phyloP scores from a whole-genome alignment of 306 rosid species.

The Herpetospermum pedunculosum region DNA sequence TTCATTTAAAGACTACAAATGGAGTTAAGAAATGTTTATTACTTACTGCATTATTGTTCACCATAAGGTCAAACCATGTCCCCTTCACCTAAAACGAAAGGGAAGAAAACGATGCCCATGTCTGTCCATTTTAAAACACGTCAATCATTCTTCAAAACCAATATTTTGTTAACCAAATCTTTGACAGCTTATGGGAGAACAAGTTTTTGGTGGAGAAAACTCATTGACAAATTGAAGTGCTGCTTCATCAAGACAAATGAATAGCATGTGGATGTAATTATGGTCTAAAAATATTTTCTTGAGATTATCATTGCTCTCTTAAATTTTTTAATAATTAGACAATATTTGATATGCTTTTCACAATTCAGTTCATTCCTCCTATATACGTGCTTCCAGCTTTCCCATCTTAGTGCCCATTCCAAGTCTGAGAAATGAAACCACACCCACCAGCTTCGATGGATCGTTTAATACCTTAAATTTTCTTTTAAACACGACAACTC shows the following conservation, averaged over 20 bases:
- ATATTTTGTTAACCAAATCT: background rate
- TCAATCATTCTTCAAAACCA: background rate
- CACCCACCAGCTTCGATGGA: background rate
- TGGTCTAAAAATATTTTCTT: background rate
- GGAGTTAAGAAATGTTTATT: background rate
- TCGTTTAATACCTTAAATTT: background rate
- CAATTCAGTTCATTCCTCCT: background rate
- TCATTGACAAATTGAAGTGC: background rate
- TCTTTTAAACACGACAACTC: background rate
- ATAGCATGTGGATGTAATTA: background rate
- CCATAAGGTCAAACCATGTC: background rate
- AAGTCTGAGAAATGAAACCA: background rate
- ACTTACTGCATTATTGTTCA: conserved; percentile 5
- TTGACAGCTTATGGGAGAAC: background rate
- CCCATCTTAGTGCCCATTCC: background rate
- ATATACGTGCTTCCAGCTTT: background rate
- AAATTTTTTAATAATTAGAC: background rate
- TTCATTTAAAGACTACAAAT: background rate
- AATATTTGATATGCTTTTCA: background rate
- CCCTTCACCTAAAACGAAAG: background rate
- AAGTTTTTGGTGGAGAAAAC: background rate
- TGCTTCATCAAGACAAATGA: background rate
- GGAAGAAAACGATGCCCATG: background rate
- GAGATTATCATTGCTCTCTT: background rate
- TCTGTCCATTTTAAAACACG: background rate